Percentiles rank a stretch among this genome's conserved stretches.
Conservation (phyloP, 805 yeast species). For the Teunomyces aglyptinius region DNA sequence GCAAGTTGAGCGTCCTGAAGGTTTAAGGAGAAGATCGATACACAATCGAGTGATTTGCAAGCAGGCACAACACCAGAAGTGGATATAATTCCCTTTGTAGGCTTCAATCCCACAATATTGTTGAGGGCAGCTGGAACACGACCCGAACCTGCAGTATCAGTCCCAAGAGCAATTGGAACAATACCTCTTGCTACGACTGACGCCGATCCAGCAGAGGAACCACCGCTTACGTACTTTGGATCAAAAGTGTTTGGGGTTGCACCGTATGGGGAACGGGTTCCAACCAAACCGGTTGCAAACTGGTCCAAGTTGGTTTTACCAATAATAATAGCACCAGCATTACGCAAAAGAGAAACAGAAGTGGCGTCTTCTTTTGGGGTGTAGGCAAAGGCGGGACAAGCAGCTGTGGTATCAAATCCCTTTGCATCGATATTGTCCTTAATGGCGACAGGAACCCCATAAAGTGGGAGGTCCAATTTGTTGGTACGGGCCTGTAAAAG, state of each 20-base stretch:
- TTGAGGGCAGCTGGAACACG: constrained; percentile 96
- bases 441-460: constrained; percentile 93
- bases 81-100: constrained; percentile 85
- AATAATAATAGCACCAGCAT: constrained; percentile 88
- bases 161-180: constrained; percentile 87
- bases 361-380: constrained; percentile 71
- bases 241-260: constrained; percentile 78
- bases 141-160: constrained; percentile 98
- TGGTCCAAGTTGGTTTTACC: constrained; percentile 97
- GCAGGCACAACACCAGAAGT: constrained; percentile 96
- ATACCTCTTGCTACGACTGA: constrained; percentile 85
- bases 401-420: constrained; percentile 86
- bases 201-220: constrained; percentile 96
- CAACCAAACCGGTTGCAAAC: constrained; percentile 96
- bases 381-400: constrained; percentile 83
- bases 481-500: constrained; percentile 61
- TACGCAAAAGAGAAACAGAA: constrained; percentile 67
- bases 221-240: constrained; percentile 82
- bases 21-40: constrained; percentile 77
- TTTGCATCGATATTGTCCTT: constrained; percentile 92
- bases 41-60: constrained; percentile 91
- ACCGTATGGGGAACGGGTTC: constrained; percentile 94
- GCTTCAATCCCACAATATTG: constrained; percentile 89
- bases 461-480: constrained; percentile 61
- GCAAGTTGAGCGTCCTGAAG: constrained; percentile 80